A percentile compares a stretch with the other conserved stretches of the same genome.
Conservation (phyloP, 768 basidiomycete species). For the Cystoderma amianthinum region DNA sequence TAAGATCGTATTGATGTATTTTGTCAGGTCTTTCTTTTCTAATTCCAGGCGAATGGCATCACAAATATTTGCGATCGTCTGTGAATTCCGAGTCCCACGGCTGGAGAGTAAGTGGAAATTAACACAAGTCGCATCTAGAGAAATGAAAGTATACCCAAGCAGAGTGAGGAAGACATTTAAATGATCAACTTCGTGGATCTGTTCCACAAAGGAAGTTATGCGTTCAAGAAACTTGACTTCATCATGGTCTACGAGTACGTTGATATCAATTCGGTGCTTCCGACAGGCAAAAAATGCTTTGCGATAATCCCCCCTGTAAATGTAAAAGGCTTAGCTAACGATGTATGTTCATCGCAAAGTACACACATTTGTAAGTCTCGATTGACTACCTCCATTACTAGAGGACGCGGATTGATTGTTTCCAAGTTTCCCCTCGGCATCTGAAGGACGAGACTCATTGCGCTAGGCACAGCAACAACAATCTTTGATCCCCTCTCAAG, state of each 20-base stretch:
- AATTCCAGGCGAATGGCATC: slow-evolving; percentile 70
- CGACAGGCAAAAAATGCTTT: slow-evolving; percentile 89
- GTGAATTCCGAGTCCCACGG: slow-evolving; percentile 50
- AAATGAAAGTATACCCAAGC: slow-evolving; percentile 53
- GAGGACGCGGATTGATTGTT: slow-evolving; percentile 86
- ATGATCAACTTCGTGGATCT: slow-evolving; percentile 85
- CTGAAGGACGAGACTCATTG: slow-evolving; percentile 88
- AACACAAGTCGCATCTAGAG: background rate
- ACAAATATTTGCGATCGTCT: slow-evolving; percentile 63
- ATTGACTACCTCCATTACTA: slow-evolving; percentile 82
- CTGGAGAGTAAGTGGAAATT: slow-evolving; percentile 24
- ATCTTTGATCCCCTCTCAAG: slow-evolving; percentile 89
- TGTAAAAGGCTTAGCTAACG: background rate
- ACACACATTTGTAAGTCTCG: slow-evolving; percentile 70
- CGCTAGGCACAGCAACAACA: slow-evolving; percentile 79
- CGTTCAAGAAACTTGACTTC: slow-evolving; percentile 56
- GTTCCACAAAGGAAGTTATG: slow-evolving; percentile 68
- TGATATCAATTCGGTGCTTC: slow-evolving; percentile 90
- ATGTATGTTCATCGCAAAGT: background rate
- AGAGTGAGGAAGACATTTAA: slow-evolving; percentile 88
- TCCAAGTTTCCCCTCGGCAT: slow-evolving; percentile 98
- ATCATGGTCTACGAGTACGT: slow-evolving; percentile 80
- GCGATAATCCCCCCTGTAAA: slow-evolving; percentile 61
- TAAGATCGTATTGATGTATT: slow-evolving; percentile 86
- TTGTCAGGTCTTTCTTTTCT: slow-evolving; percentile 62